Evolutionary conservation across 2,329 filamentous ascomycete species (phyloP).

Genomic region (Emmonsiellopsis sp.): DNA sequence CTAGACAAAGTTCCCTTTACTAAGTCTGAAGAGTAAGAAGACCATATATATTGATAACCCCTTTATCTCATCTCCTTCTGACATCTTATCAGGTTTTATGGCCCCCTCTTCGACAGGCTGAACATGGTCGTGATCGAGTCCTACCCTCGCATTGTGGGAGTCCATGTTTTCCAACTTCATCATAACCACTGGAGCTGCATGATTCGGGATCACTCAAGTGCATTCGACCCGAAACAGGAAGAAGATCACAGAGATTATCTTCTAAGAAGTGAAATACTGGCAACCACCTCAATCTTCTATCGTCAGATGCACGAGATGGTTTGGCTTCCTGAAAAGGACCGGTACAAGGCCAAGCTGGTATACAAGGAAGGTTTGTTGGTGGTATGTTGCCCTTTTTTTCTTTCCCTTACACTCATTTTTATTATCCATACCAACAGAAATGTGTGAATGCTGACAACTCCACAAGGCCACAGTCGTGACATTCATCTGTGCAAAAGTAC

Average conservation of each 20-base stretch:
- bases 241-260: slow-evolving; percentile 5
- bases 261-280: slow-evolving; percentile 8
- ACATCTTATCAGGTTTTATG: slow-evolving; percentile 1
- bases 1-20: slow-evolving; percentile 2
- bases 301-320: slow-evolving; percentile 11
- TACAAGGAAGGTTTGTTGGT: slow-evolving; percentile 9
- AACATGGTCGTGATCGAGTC: slow-evolving; percentile 1
- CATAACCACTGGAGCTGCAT: slow-evolving; percentile 6
- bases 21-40: slow-evolving; percentile 1
- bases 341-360: slow-evolving; percentile 5
- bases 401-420: background rate
- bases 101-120: background rate
- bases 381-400: slow-evolving; percentile 3
- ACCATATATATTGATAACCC: background rate
- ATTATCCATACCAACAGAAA: background rate
- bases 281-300: slow-evolving; percentile 8
- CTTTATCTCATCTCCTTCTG: background rate
- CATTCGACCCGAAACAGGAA: background rate
- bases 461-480: slow-evolving; percentile 10
- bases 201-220: slow-evolving; percentile 4
- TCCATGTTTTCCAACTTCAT: slow-evolving; percentile 1
- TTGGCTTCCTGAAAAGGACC: slow-evolving; percentile 7
- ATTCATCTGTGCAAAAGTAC: slow-evolving; percentile 5
- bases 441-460: background rate
- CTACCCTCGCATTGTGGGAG: background rate